A percentile compares a stretch with the other conserved stretches of the same genome.
phyloP scores from a whole-genome alignment of 2,329 filamentous ascomycete species.

The Penicillium sp. region DNA sequence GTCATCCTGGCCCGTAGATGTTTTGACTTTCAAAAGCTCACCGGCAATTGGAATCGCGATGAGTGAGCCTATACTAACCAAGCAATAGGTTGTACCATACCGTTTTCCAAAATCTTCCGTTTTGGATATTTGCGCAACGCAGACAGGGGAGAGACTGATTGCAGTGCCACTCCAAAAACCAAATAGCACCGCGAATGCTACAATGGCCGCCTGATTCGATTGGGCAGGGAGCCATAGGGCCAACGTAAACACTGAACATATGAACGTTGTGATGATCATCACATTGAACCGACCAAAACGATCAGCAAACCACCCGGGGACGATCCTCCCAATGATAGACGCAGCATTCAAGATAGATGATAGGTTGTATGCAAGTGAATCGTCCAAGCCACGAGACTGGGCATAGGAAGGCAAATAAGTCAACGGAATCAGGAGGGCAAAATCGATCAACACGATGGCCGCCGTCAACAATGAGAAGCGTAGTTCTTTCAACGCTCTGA shows the following conservation, averaged over 20 bases:
- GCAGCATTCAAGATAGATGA: constrained; percentile 19
- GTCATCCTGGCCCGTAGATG: not conserved
- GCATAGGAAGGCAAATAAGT: constrained; percentile 25
- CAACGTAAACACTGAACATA: constrained; percentile 25
- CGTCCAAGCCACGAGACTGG: constrained; percentile 8
- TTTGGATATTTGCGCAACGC: constrained; percentile 30
- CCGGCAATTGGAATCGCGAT: not conserved
- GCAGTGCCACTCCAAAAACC: constrained; percentile 25
- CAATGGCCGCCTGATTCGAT: constrained; percentile 18
- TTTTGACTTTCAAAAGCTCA: not conserved
- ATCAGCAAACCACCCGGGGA: constrained; percentile 30
- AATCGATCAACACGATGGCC: constrained; percentile 18
- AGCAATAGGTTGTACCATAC: constrained; percentile 22
- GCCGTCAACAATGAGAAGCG: constrained; percentile 14
- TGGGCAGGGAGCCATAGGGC: constrained; percentile 24
- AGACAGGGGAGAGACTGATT: constrained; percentile 31
- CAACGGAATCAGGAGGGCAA: constrained; percentile 20
- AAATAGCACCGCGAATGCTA: constrained; percentile 27
- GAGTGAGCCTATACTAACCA: constrained; percentile 9
- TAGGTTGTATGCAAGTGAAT: constrained; percentile 18
- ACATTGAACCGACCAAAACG: constrained; percentile 28
- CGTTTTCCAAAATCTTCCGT: constrained; percentile 29
- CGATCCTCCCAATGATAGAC: constrained; percentile 22
- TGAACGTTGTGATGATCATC: constrained; percentile 21
- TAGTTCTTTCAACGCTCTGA: constrained; percentile 13